phyloP scores from a whole-genome alignment of 2,329 filamentous ascomycete species.

The Colletotrichum sp. region DNA sequence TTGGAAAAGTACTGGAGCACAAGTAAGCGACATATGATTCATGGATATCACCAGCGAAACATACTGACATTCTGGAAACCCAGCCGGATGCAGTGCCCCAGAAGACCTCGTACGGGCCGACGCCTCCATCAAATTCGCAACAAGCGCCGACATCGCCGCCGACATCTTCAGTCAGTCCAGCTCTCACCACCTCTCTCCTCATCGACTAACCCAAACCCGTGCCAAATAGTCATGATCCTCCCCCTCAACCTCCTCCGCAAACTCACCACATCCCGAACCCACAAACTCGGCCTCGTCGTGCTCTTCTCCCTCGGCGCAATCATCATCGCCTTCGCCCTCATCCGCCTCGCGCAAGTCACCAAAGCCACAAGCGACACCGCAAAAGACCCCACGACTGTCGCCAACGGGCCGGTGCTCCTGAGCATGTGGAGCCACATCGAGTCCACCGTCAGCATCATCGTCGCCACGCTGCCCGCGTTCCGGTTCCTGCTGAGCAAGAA shows the following conservation, averaged over 20 bases:
- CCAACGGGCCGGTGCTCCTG: slow-evolving; percentile 16
- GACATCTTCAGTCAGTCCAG: background rate
- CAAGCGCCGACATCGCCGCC: background rate
- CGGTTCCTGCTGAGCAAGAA: slow-evolving; percentile 11
- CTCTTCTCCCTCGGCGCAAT: slow-evolving; percentile 16
- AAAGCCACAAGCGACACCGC: slow-evolving; percentile 13
- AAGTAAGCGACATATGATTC: background rate
- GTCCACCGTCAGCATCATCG: slow-evolving; percentile 14
- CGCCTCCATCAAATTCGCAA: slow-evolving; percentile 9
- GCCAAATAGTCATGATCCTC: background rate
- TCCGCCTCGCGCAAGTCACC: background rate
- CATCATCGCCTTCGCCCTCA: slow-evolving; percentile 17
- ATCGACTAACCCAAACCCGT: background rate
- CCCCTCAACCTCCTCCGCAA: slow-evolving; percentile 6
- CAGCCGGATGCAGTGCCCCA: slow-evolving; percentile 1
- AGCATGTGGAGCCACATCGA: slow-evolving; percentile 21
- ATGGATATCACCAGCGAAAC: background rate
- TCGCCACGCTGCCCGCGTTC: slow-evolving; percentile 16
- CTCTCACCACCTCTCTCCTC: background rate
- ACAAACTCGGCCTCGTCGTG: slow-evolving; percentile 13
- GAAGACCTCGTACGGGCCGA: slow-evolving; percentile 4
- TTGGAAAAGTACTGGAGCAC: slow-evolving; percentile 13
- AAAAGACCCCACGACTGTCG: slow-evolving; percentile 10
- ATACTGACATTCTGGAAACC: too few species aligned
- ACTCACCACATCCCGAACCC: background rate